Evolutionary conservation across 2,329 filamentous ascomycete genomes (phyloP).

Genomic region (Claviceps monticola): DNA sequence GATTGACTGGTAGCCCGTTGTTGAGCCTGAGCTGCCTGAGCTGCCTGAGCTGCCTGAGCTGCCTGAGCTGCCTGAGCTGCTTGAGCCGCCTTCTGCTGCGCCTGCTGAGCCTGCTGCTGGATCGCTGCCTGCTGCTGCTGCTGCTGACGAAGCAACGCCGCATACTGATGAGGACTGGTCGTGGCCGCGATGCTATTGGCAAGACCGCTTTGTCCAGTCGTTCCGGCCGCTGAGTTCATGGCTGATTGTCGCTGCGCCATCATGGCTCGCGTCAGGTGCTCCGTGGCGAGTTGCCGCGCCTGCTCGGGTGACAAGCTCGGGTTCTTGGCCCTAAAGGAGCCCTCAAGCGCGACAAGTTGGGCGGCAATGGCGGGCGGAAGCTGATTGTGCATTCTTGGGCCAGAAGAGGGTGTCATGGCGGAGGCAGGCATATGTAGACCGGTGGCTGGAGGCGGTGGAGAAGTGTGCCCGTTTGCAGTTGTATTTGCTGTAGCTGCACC

Average conservation of each 20-base stretch:
- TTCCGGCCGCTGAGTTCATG: slow-evolving; percentile 42
- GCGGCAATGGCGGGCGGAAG: slow-evolving; percentile 32
- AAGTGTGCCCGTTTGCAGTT: slow-evolving; percentile 22
- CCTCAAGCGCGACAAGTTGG: slow-evolving; percentile 38
- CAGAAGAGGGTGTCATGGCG: slow-evolving; percentile 28
- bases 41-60: slow-evolving; percentile 3
- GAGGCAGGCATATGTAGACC: slow-evolving; percentile 33
- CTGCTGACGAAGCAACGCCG: slow-evolving; percentile 42
- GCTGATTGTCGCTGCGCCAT: slow-evolving; percentile 36
- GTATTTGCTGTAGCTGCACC: slow-evolving; percentile 13
- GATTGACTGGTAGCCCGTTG: slow-evolving; percentile 15
- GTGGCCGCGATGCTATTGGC: slow-evolving; percentile 34
- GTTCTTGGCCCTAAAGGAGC: slow-evolving; percentile 35
- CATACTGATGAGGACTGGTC: slow-evolving; percentile 44
- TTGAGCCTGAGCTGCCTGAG: slow-evolving; percentile 16
- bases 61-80: slow-evolving; percentile 13
- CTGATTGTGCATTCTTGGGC: slow-evolving; percentile 26
- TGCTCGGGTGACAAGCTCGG: slow-evolving; percentile 36
- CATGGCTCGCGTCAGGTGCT: slow-evolving; percentile 33
- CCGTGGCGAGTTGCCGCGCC: slow-evolving; percentile 35
- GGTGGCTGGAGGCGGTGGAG: slow-evolving; percentile 30
- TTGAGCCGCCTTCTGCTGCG: slow-evolving; percentile 15
- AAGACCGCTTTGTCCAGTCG: slow-evolving; percentile 31
- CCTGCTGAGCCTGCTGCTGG: slow-evolving; percentile 16
- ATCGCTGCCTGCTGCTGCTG: slow-evolving; percentile 32